Evolutionary conservation across 768 basidiomycete species (phyloP), one percentile per base, ranked within the genome.

Genomic region (Amanita exitialis): DNA sequence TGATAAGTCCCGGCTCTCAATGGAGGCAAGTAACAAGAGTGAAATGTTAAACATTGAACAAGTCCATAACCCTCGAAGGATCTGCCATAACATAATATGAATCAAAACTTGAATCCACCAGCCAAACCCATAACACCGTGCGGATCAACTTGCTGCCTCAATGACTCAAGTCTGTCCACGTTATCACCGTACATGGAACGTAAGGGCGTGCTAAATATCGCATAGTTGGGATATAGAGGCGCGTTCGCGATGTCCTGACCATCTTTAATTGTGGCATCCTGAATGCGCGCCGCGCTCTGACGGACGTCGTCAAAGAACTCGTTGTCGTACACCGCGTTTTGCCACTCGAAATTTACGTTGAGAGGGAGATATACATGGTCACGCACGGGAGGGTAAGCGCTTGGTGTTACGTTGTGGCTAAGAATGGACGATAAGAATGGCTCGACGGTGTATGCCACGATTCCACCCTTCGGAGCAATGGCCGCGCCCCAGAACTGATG

Each of bases 61-160:
- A 23, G 2, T 23, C 23, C 23, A 2, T 23, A 4, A 23, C 23
- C 2, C 23, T 23, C 23, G 23, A 23, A 23, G 23, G 23, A 23
- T 2, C 23, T 23, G 23, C 23, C 25, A 25, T 25, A 25, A 1
- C 25, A 25, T 25, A 25, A 25, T 32, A 32, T 5, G 12, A 32
- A 12, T 65, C 55, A 65, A 27, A 72, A 59, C 62, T 77, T 77
- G 62, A 69, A 79, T 15, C 78, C 79, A 13, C 77, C 77, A 8
- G 77, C 66, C 10, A 77, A 67, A 21, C 66, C 68, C 76, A 81
- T 80, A 47, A 79, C 68, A 52, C 72, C 65, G 18, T 61, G 44
- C 0, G 77, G 77, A 58, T 81, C 78, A 50, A 74, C 65, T 43
- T 38, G 51, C 53, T 53, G 53, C 58, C 68, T 72, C 15, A 77